Percentiles rank a stretch among this genome's conserved stretches.
phyloP scores from a whole-genome alignment of 2,329 filamentous ascomycete species.

The Pseudocercospora fijiensis region DNA sequence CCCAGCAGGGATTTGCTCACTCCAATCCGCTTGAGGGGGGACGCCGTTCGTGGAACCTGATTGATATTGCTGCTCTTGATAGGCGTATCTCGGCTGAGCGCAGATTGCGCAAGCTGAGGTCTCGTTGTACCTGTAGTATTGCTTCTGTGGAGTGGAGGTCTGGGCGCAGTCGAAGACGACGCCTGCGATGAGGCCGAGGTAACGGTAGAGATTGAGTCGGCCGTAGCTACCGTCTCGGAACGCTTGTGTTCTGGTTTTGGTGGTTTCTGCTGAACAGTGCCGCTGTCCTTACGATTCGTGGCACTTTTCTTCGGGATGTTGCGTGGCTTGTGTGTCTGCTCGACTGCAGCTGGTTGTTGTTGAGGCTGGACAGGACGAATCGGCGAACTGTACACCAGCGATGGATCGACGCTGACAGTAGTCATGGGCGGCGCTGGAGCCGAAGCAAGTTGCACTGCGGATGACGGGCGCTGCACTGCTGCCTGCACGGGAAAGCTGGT shows the following conservation, averaged over 20 bases:
- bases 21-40: slow-evolving; percentile 47
- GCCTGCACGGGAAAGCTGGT: slow-evolving; percentile 33
- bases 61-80: slow-evolving; percentile 32
- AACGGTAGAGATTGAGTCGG: slow-evolving; percentile 36
- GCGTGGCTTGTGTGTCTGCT: slow-evolving; percentile 29
- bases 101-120: slow-evolving; percentile 26
- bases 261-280: slow-evolving; percentile 25
- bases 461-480: slow-evolving; percentile 27
- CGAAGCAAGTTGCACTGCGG: slow-evolving; percentile 28
- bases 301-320: slow-evolving; percentile 7
- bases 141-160: slow-evolving; percentile 43
- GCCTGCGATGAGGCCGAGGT: slow-evolving; percentile 29
- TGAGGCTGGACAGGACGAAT: slow-evolving; percentile 21
- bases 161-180: neutral
- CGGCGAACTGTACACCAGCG: slow-evolving; percentile 43
- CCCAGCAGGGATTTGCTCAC: slow-evolving; percentile 42
- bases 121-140: slow-evolving; percentile 45
- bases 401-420: slow-evolving; percentile 49
- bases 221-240: slow-evolving; percentile 43
- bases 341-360: neutral
- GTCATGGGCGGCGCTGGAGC: slow-evolving; percentile 27
- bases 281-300: slow-evolving; percentile 32
- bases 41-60: slow-evolving; percentile 46
- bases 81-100: slow-evolving; percentile 32
- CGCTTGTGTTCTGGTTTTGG: slow-evolving; percentile 38